Base-by-base conservation (phyloP, 2,329 filamentous ascomycete species). In the Amauroascus verrucosus region DNA sequence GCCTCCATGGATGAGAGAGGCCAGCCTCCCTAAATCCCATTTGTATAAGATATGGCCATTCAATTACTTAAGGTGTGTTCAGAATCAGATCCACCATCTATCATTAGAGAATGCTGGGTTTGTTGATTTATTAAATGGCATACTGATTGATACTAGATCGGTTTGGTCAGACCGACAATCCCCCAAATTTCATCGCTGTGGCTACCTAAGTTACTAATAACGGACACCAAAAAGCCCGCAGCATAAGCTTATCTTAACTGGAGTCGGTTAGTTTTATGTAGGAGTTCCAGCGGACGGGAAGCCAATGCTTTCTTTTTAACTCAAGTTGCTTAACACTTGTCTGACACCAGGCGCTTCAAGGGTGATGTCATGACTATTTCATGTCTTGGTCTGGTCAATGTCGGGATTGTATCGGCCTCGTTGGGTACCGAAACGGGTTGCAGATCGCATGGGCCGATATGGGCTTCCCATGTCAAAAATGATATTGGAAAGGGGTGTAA, bases 101-200 rank as follows among this genome's bases (percentile, higher is more conserved):
- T n/a, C n/a, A n/a, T n/a, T n/a, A n/a, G n/a, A n/a, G n/a, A n/a
- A n/a, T n/a, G n/a, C n/a, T n/a, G n/a, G n/a, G n/a, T n/a, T n/a
- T n/a, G n/a, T n/a, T n/a, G n/a, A n/a, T n/a, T n/a, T n/a, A n/a
- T n/a, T n/a, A n/a, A n/a, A n/a, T n/a, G n/a, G n/a, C n/a, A n/a
- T n/a, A n/a, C 50, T 41, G 46, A 38, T 13, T 28, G 32, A 52
- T 38, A 37, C 50, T 52, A 46, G 33, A 52, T 52, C 50, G 26
- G 43, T 52, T 46, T 45, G 50, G 49, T 45, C 50, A 52, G 50
- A 52, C 50, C 50, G 50, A 52, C 50, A 44, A 45, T 51, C 49
- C 26, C 33, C 49, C 38, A 44, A 45, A 44, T 24, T 26, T 32
- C 26, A n/a, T 51, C 28, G 38, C 9, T 38, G 38, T 33, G 18